Evolutionary conservation across 768 basidiomycete genomes (phyloP).

Genomic region (Sutorius australiensis): DNA sequence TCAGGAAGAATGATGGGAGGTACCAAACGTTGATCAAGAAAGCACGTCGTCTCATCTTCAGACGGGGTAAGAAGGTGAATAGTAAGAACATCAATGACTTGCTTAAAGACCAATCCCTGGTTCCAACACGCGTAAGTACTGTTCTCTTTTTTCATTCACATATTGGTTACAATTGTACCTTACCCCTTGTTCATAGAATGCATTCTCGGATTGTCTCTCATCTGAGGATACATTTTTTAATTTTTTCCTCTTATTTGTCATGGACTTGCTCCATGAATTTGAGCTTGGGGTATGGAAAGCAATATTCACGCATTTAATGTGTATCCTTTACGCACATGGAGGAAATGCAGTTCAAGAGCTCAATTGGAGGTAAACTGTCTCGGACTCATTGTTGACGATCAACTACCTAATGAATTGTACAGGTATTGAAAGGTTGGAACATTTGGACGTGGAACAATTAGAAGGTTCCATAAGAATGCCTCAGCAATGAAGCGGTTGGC

Average conservation of each 20-base stretch:
- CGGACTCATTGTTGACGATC: background rate
- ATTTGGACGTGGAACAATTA: background rate
- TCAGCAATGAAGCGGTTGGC: background rate
- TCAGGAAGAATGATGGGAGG: no score
- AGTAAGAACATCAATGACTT: no score
- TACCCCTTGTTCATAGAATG: constrained; percentile 28
- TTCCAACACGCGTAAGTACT: constrained; percentile 8
- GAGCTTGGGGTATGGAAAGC: background rate
- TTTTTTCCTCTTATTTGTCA: constrained; percentile 11
- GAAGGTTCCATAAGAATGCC: background rate
- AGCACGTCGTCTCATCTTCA: background rate
- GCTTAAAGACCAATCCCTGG: constrained; percentile 4
- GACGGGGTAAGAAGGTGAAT: no score
- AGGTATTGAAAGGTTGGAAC: background rate
- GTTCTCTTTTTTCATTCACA: no score
- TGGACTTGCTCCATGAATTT: background rate
- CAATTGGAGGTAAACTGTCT: background rate
- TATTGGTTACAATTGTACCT: background rate
- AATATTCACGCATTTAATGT: background rate
- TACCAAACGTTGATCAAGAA: background rate
- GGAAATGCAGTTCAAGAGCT: background rate
- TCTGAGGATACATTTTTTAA: constrained; percentile 15
- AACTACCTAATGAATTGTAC: background rate
- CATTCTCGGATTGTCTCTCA: constrained; percentile 25
- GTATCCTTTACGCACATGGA: background rate